Base-by-base conservation (phyloP, 257 asterid species). In the Fraxinus excelsior region DNA sequence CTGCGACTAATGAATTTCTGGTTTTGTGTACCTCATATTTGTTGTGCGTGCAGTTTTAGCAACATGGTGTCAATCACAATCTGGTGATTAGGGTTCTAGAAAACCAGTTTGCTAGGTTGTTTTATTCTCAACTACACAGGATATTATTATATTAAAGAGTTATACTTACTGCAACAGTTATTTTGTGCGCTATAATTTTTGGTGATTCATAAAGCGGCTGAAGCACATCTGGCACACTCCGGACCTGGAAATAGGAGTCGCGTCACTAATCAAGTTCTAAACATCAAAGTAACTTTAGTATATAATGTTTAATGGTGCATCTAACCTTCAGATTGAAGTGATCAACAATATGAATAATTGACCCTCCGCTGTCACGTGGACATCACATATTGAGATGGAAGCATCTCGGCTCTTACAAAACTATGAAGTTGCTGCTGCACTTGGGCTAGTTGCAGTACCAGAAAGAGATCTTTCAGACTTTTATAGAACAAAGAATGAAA, bases 261-360 rank as follows among this genome's bases (percentile, higher is more conserved):
- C 66, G 49, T 16, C 56, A 78, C 62, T 19, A 46, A 40, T 72
- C 38, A 70, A 74, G 67, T 35, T 37, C 67, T 31, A 28, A 46
- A 40, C 67, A 35, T 19, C 3, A 69, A 67, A 64, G n/a, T 60
- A 58, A 71, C 28, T 34, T 26, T 3, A 74, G 1, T 14, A 66
- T 34, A 46, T 51, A 25, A 2, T 9, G 83, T 13, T 9, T n/a
- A 29, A 23, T 6, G 40, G 16, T 21, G 8, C 31, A 28, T 62
- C 34, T 25, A 65, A 90, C 98, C 99, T 96, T 91, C 1, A 95
- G 87, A 82, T 90, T 93, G 31, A 91, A 81, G 88, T 95, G n/a
- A 80, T 95, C 99, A 49, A 95, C 97, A n/a, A 95, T 93, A 83
- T 95, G 98, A 77, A 95, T 93, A 79, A 93, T 95, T n/a, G 99